A percentile compares a stretch with the other conserved stretches of the same genome.
These are phyloP conservation scores for Aegilops umbellulata DNA, from an alignment of 176 grass and related monocot species.

Conservation along the genomic window DNA sequence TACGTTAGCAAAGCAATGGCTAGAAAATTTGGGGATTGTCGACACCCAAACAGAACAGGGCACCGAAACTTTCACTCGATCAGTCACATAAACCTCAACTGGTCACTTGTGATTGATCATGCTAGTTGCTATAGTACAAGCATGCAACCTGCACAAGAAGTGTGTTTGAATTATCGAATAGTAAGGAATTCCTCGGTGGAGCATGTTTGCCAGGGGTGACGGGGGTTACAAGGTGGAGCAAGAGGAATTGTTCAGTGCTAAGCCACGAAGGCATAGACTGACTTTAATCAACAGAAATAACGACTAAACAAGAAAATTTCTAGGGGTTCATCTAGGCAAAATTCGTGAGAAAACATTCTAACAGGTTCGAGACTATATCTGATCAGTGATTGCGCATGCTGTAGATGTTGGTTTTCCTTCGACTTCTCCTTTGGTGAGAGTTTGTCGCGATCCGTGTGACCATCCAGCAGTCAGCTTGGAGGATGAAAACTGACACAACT, in stretches of 20 bases:
- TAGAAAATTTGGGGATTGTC: no score
- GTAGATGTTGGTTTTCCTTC: conserved; percentile 37
- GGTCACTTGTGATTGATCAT: no score
- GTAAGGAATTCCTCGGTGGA: neutral
- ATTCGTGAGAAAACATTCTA: neutral
- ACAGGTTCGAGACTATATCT: conserved; percentile 23
- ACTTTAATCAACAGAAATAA: neutral
- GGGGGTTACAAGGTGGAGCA: no score
- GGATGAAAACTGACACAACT: conserved; percentile 70
- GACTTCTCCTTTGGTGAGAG: conserved; percentile 57
- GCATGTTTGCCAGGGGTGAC: no score
- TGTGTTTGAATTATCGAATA: neutral
- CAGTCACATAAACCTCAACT: no score
- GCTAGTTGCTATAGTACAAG: no score
- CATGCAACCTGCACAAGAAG: neutral
- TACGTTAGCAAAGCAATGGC: no score
- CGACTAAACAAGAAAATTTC: neutral
- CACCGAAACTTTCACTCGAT: no score
- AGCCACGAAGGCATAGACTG: neutral
- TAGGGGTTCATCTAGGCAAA: neutral
- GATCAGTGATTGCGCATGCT: conserved; percentile 41
- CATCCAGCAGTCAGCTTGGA: conserved; percentile 70
- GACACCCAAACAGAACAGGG: no score
- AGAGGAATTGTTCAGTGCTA: no score
- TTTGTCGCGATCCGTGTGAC: conserved; percentile 62